These are phyloP conservation scores for Globisporangium rhizosaccharum DNA, from an alignment of 352 stramenopile species.

Conservation along the genomic window DNA sequence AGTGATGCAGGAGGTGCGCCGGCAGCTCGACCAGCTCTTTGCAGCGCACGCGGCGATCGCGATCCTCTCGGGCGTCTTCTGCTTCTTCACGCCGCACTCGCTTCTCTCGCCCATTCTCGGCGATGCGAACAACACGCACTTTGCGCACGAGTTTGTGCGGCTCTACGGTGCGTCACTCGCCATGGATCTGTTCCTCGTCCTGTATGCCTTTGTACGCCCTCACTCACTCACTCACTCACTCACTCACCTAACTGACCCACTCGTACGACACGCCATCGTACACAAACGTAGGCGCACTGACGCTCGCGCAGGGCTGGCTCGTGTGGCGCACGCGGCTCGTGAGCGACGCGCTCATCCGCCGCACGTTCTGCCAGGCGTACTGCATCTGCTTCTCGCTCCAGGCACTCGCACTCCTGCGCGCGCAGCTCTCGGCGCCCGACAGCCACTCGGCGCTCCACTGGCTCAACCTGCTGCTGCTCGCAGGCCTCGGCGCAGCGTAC, in stretches of 20 bases:
- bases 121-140: conserved; percentile 71
- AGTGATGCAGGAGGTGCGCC: conserved; percentile 50
- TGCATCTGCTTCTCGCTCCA: conserved; percentile 85
- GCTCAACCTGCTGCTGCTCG: conserved; percentile 76
- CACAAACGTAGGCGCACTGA: conserved; percentile 47
- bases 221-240: too few relatives aligned
- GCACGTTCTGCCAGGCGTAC: conserved; percentile 86
- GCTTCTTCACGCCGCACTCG: conserved; percentile 78
- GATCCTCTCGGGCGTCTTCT: conserved; percentile 57
- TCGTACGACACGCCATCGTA: too few relatives aligned
- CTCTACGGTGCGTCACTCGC: conserved; percentile 53
- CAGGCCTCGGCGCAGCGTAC: conserved; percentile 57
- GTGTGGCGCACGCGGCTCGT: conserved; percentile 84
- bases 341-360: conserved; percentile 76
- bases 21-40: conserved; percentile 81
- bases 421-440: conserved; percentile 63
- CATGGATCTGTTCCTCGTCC: background rate
- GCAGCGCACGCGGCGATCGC: conserved; percentile 65
- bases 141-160: conserved; percentile 84
- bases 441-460: conserved; percentile 79
- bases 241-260: background rate
- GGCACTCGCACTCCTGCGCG: conserved; percentile 59
- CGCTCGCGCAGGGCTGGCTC: conserved; percentile 79
- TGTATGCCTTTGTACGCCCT: background rate
- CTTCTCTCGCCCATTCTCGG: conserved; percentile 72